Base-by-base conservation (phyloP, 1,139 yeast genomes). In the Debaryomyces singareniensis region DNA sequence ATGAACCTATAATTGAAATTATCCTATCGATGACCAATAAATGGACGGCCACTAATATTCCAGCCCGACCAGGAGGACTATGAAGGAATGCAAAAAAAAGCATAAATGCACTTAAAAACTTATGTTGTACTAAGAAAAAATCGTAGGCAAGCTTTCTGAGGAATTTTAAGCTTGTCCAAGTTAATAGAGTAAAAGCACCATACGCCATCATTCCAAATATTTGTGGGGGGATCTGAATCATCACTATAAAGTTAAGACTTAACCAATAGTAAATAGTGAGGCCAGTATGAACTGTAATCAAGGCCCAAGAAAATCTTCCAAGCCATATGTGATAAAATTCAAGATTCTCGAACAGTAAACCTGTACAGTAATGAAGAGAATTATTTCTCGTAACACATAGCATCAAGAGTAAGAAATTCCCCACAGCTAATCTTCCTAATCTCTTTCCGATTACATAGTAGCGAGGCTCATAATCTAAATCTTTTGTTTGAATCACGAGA, bases 151-250 rank as follows among this genome's bases (percentile, higher is more conserved):
- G 51, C 31, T 49, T 53, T 33, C 76, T 46, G 10, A 70, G 44
- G 25, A 59, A 44, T 31, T 53, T 55, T n/a, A 62, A 28, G 29
- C 67, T 58, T 3, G 57, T 66, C 48, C 61, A 56, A 3, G 58
- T 56, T 34, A 69, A 45, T 23, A 66, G 33, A 15, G 52, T 53
- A 42, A 68, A 54, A 25, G 58, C 49, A 3, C 55, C 54, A 38
- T 58, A 66, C 0, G 74, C 63, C 32, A 69, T 68, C 50, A 66
- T 60, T 5, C 75, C 76, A 45, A 69, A 70, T 13, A 64, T 66
- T 38, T 65, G 71, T 2, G 75, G 75, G 2, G 75, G 76, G 25
- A 70, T 68, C 9, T 48, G 35, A 14, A 68, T 37, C 72, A 68
- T 68, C 11, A 64, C 45, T 12, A 47, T 39, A 36, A 67, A 61